Percentiles rank a stretch among this genome's conserved stretches.
Evolutionary conservation across 164 flowering plant species (phyloP).

Genomic region (Berberis thunbergii): DNA sequence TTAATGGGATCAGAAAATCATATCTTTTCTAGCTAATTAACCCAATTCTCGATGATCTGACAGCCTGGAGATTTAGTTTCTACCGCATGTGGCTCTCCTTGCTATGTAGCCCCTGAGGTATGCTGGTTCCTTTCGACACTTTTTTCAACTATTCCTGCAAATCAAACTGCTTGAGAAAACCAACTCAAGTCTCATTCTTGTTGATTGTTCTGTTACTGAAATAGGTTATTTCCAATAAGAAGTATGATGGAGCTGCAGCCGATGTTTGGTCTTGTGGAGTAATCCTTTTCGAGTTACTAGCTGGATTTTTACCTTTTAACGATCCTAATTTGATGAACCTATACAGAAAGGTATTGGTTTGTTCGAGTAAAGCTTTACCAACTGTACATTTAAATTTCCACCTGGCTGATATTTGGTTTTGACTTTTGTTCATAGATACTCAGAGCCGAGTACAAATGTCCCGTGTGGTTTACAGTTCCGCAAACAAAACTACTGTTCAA

Average conservation of each 20-base stretch:
- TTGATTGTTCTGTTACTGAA: slow-evolving; percentile 4
- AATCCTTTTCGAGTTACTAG: slow-evolving; percentile 54
- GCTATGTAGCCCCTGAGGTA: slow-evolving; percentile 85
- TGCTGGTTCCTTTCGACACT: background rate
- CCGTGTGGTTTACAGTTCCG: slow-evolving; percentile 44
- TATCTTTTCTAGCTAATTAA: background rate
- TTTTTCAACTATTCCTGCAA: too few relatives aligned
- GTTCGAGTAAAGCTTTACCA: background rate
- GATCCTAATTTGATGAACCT: slow-evolving; percentile 43
- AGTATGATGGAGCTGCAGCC: slow-evolving; percentile 57
- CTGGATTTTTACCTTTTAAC: slow-evolving; percentile 66
- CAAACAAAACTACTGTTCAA: slow-evolving; percentile 44
- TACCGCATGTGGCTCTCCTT: slow-evolving; percentile 72
- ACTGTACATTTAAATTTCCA: too few relatives aligned
- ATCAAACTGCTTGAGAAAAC: background rate
- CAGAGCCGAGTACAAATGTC: slow-evolving; percentile 49
- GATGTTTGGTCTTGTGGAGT: slow-evolving; percentile 87
- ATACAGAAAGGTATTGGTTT: slow-evolving; percentile 44
- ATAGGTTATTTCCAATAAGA: slow-evolving; percentile 43
- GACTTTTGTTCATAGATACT: slow-evolving; percentile 30
- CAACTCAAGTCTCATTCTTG: slow-evolving; percentile 4
- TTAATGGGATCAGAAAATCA: too few relatives aligned
- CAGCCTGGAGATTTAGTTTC: slow-evolving; percentile 54
- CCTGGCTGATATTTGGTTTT: too few relatives aligned
- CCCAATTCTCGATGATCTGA: slow-evolving; percentile 2